Base-by-base conservation (phyloP, 1,284 basidiomycete species). In the Vanrija pseudolonga region DNA sequence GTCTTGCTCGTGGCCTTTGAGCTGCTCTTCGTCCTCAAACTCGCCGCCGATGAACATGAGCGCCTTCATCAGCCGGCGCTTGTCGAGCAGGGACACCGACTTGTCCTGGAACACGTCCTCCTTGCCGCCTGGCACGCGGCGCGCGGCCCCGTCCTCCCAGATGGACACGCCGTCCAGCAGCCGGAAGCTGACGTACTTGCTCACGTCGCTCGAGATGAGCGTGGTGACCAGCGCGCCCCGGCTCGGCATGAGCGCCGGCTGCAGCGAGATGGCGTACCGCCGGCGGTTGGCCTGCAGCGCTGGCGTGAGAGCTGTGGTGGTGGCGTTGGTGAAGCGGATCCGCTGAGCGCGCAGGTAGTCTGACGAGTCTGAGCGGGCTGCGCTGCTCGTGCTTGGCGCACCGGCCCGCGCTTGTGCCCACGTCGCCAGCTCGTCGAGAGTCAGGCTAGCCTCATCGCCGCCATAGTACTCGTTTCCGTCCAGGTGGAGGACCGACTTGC, bases 81-180 rank as follows among this genome's bases (percentile, higher is more conserved):
- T 98, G 58, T 95, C 90, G 36, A 94, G 73, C 6, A 98, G 80
- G 4, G 81, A 81, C 14, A 97, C 82, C 5, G 80, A 80, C 68
- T 85, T 86, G 74, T 85, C 86, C 76, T 89, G 92, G 82, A 98
- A 97, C 20, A 98, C 84, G 57, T 92, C 89, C 73, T 95, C 92
- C 72, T 97, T 98, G 77, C 85, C 89, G 24, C 86, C 85, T 0
- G 95, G 95, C 0, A 98, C 94, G 45, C 77, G 80, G 62, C 82
- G 82, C 38, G 87, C 19, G 3, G 20, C 47, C 15, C 26, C 38
- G 12, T 28, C 45, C 11, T 65, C 50, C 49, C 58, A 66, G 18
- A 93, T 77, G 11, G 80, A 83, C 11, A 91, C 80, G 8, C 82
- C 81, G 51, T 92, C 89, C n/a, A 98, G 79, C 1, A 97, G 80